Percentiles rank a stretch among this genome's conserved stretches.
Evolutionary conservation across 495 filamentous ascomycete species (phyloP).

Genomic region (Amniculicola lignicola): DNA sequence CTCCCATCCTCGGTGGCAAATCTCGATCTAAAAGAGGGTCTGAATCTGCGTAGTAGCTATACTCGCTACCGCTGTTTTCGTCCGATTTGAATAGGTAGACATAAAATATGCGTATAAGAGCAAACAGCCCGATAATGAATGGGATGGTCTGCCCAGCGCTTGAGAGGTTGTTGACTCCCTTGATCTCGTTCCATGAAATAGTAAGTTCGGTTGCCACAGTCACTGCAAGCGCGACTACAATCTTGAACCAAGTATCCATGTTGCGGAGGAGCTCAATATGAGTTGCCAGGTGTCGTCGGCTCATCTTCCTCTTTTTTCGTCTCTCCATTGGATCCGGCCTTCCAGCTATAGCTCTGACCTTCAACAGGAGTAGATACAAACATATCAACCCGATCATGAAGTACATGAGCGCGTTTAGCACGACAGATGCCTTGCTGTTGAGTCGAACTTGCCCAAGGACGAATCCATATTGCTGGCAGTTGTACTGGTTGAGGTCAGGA

Average conservation of each 20-base stretch:
- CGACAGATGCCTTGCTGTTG: conserved; percentile 16
- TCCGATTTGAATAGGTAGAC: conserved; percentile 17
- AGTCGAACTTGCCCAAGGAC: conserved; percentile 20
- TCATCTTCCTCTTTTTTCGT: background rate
- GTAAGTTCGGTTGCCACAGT: conserved; percentile 44
- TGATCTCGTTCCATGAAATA: conserved; percentile 43
- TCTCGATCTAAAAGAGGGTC: too few relatives aligned
- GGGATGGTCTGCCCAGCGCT: conserved; percentile 43
- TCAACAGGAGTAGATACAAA: conserved; percentile 12
- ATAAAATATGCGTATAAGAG: conserved; percentile 23
- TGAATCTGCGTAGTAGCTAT: too few relatives aligned
- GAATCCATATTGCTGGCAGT: conserved; percentile 31
- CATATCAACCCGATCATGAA: conserved; percentile 15
- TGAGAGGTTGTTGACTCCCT: conserved; percentile 30
- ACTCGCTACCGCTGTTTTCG: conserved; percentile 7
- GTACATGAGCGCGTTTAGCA: conserved; percentile 23
- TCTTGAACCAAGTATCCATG: conserved; percentile 35
- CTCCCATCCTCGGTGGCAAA: too few relatives aligned
- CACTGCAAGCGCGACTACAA: conserved; percentile 35
- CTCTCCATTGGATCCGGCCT: background rate
- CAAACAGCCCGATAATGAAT: conserved; percentile 35
- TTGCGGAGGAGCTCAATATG: conserved; percentile 17
- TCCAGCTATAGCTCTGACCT: background rate
- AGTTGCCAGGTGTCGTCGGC: background rate
- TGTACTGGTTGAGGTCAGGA: conserved; percentile 1